Evolutionary conservation across 495 filamentous ascomycete species (phyloP), one percentile per base, ranked within the genome.

Genomic region (Poronia punctata): DNA sequence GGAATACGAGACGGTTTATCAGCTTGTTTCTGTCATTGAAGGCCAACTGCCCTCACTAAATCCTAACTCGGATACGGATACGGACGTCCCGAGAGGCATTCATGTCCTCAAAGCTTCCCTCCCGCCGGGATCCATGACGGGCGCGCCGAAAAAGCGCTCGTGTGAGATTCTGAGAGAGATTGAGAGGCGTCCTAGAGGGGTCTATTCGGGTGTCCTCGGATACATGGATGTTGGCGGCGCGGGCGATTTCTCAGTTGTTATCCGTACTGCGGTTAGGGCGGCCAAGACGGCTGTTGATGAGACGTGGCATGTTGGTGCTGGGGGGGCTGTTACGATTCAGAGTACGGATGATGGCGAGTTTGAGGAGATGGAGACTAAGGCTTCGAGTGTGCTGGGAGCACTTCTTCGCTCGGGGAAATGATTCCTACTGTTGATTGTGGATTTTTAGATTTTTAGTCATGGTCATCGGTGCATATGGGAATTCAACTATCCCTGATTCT

Each of bases 41-140:
- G 28, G 28, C 5, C 28, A 31, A 14, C 28, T 7, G n/a, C n/a
- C 28, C 16, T 5, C 11, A n/a, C n/a, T 14, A n/a, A n/a, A 31
- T 31, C 5, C 5, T 5, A 14, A 14, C n/a, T 9, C 11, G 4
- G 28, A 14, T 7, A 31, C 28, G 28, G 28, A 31, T 5, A 5
- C 5, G n/a, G 5, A 31, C 5, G 62, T 71, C 1, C 35, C 43
- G 2, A 74, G 81, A 39, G 81, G 79, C 5, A 61, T 84, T 21
- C 76, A 82, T 17, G 75, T 82, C 18, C 62, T 88, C 6, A 75
- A 80, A 15, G 59, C 67, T 7, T 77, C 70, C 15, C 67, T 89
- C 1, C 84, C 84, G 0, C 83, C 84, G 0, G 85, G 85, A 0
- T 78, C 72, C 8, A 88, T 89, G 84, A 89, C 84, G 2, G 84